Base-by-base conservation (phyloP, 768 basidiomycete species). In the Calocera viscosa region DNA sequence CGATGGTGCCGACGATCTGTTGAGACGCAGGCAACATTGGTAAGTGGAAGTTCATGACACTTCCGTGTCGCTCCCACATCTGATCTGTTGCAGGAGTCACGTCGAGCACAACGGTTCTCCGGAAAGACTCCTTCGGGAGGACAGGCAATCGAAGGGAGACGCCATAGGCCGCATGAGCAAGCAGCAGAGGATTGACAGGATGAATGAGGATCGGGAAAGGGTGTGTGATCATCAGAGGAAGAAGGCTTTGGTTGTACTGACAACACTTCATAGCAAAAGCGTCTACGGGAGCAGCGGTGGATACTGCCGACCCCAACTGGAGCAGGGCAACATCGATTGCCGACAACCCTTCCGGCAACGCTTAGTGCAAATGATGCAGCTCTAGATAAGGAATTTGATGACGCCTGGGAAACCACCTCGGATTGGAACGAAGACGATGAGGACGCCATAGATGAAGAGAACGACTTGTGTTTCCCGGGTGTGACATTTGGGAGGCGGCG, bases 381-480 rank as follows among this genome's bases (percentile, higher is more conserved):
- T 22, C 77, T 88, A 49, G 90, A 91, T 70, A 87, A 91, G 66
- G 89, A 91, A 74, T 92, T 91, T 71, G 90, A 92, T 72, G 90
- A 91, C 69, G 89, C 89, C 68, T 92, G 90, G 90, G 90, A 91
- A 75, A 84, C 89, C 43, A 90, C 88, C 64, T 91, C 90, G 70
- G 89, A 91, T 76, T 91, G 90, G 89, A 91, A 91, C 74, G 90
- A 91, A 74, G 90, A 91, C 69, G 90, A 91, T 71, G 86, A 87
- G 1, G 89, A 91, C 67, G 88, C 86, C 1, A 84, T 83, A 22
- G 75, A 74, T 24, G 89, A 91, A 71, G 88, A 91, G 75, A 84
- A 83, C 65, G 81, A 81, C 60, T 73, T 90, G 2, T 90, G 89
- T 74, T 89, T 87, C 76, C 83, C 86, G 47, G 70, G 65, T 22